Percentiles rank a stretch among this genome's conserved stretches.
These are phyloP conservation scores for Mortierella sp. DNA, from an alignment of 371 early-diverging fungal species.

Conservation along the genomic window DNA sequence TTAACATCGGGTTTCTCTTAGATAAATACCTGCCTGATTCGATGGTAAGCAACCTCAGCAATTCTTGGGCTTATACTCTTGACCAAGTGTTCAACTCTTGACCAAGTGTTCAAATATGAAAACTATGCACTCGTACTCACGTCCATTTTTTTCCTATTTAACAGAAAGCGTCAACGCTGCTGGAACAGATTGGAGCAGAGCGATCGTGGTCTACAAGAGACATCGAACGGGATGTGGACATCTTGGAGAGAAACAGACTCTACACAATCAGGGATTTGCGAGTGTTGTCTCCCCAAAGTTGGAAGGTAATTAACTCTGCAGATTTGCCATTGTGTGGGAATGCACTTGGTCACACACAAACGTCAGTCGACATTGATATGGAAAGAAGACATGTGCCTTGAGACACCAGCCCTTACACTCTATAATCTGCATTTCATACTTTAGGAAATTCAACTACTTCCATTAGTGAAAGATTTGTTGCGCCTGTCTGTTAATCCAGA, in stretches of 20 bases:
- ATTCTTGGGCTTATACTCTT: not conserved
- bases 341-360: not conserved
- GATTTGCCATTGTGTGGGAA: not conserved
- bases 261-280: constrained; percentile 71
- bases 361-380: too few species aligned
- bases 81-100: not conserved
- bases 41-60: constrained; percentile 35
- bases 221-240: constrained; percentile 64
- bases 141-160: not conserved
- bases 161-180: constrained; percentile 70
- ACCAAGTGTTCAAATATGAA: not conserved
- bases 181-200: constrained; percentile 73
- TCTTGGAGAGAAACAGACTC: constrained; percentile 66
- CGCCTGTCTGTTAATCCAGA: constrained; percentile 55
- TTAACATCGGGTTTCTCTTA: not conserved
- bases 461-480: constrained; percentile 65
- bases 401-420: not conserved
- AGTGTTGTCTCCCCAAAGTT: constrained; percentile 69
- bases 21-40: constrained; percentile 54
- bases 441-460: constrained; percentile 62
- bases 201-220: constrained; percentile 72
- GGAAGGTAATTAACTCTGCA: constrained; percentile 64
- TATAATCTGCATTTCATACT: not conserved
- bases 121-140: not conserved
- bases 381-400: not conserved